phyloP scores from a whole-genome alignment of 306 rosid genomes.

The Casuarina glauca region DNA sequence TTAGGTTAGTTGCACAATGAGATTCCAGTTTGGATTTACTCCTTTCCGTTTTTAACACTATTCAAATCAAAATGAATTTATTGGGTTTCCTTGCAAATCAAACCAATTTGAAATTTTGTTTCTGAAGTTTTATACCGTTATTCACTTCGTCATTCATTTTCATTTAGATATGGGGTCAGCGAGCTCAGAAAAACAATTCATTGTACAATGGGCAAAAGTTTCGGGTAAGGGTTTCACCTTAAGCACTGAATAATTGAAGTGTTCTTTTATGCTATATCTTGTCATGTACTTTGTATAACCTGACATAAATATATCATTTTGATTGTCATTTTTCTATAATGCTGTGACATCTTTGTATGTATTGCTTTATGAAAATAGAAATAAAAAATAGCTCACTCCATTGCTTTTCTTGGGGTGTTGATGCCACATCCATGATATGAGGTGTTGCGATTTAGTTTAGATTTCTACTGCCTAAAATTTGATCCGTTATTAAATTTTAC shows the following conservation, averaged over 20 bases:
- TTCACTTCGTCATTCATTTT: slow-evolving; percentile 4
- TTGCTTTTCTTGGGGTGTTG: background rate
- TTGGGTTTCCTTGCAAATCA: slow-evolving; percentile 1
- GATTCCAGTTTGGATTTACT: slow-evolving; percentile 11
- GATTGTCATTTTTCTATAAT: background rate
- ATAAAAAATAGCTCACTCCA: background rate
- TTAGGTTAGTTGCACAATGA: background rate
- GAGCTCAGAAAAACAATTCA: slow-evolving; percentile 57
- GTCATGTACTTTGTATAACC: slow-evolving; percentile 7
- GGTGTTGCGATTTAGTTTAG: background rate
- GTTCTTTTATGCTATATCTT: background rate
- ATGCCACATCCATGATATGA: too few species aligned
- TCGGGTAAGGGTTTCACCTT: slow-evolving; percentile 52
- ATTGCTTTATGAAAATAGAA: background rate
- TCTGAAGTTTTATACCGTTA: background rate
- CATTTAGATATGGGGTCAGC: slow-evolving; percentile 77
- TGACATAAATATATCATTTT: slow-evolving; percentile 4
- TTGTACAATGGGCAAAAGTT: slow-evolving; percentile 80
- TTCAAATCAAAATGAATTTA: background rate
- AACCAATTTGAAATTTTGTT: background rate
- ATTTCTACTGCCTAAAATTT: background rate
- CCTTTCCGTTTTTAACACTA: background rate
- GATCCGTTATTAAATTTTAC: slow-evolving; percentile 20
- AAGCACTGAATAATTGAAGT: background rate
- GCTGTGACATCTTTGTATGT: background rate